Base-by-base conservation (phyloP, 345 rosid species). In the Eucalyptus paniculata region DNA sequence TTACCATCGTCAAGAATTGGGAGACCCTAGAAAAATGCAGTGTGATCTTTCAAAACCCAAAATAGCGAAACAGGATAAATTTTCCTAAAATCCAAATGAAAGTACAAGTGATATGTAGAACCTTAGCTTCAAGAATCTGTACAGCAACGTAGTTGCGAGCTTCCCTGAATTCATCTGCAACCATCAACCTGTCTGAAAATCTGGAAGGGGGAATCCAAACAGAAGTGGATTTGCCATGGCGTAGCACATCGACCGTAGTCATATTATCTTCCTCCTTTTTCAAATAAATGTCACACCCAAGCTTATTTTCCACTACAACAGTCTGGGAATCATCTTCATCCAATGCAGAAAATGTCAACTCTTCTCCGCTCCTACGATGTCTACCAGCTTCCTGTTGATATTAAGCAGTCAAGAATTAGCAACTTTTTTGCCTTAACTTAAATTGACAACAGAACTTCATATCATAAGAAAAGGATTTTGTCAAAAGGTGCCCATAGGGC, bases 271-370 rank as follows among this genome's bases (percentile, higher is more conserved):
- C 98, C 88, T 94, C 91, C 93, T 93, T 96, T 91, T 96, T 98
- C 91, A 98, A 88, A 93, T 92, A 95, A 90, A 98, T 90, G 92
- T 96, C 98, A 93, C 93, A 92, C 30, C 99, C 99, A 82, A 98
- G 99, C 91, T 94, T 94, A 94, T 98, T 98, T 92, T 96, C 99
- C 87, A 98, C 94, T 50, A 93, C 92, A 86, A 96, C 91, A 72
- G 98, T 96, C 92, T 95, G 98, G 90, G 95, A 96, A 92, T 98
- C 99, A 92, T 96, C 99, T 92, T 97, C 99, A 90, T 98, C 99
- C 92, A 98, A 92, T 45, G 99, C 99, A 90, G 98, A 98, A 90
- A 94, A 93, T 81, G 94, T 91, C 86, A 92, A 92, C 92, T 93
- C 96, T 89, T 94, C 96, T 92, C 94, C 97, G 34, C 92, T 90